phyloP scores from a whole-genome alignment of 2,329 filamentous ascomycete species.

The Talaromyces pinophilus region DNA sequence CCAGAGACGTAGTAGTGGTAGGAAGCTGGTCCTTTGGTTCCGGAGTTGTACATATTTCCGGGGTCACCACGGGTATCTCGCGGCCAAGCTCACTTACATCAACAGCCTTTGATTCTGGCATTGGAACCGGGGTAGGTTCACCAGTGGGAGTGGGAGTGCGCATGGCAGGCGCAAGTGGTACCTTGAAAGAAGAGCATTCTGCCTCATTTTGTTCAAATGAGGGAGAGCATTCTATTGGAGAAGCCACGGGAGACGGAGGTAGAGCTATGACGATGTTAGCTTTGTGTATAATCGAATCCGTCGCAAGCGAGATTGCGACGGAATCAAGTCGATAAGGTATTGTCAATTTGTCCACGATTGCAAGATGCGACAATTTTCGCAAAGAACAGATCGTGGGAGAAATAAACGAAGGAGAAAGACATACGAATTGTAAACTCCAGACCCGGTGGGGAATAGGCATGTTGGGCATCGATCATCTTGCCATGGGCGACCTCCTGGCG shows the following conservation, averaged over 20 bases:
- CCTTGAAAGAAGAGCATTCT: slow-evolving; percentile 30
- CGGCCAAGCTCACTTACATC: slow-evolving; percentile 39
- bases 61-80: slow-evolving; percentile 15
- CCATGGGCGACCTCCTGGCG: slow-evolving; percentile 37
- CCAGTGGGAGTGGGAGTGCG: slow-evolving; percentile 19
- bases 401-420: slow-evolving; percentile 25
- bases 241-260: slow-evolving; percentile 35
- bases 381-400: slow-evolving; percentile 23
- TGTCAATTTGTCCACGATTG: background rate
- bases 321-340: background rate
- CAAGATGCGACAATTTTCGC: slow-evolving; percentile 13
- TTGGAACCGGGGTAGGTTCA: slow-evolving; percentile 18
- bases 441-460: slow-evolving; percentile 37
- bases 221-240: slow-evolving; percentile 38
- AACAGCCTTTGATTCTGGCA: slow-evolving; percentile 27
- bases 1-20: slow-evolving; percentile 13
- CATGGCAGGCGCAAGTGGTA: slow-evolving; percentile 29
- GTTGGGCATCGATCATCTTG: slow-evolving; percentile 46
- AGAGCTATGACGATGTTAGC: slow-evolving; percentile 30
- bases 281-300: slow-evolving; percentile 15
- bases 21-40: background rate
- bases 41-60: slow-evolving; percentile 3
- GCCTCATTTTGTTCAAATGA: slow-evolving; percentile 33
- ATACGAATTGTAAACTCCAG: slow-evolving; percentile 41
- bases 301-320: slow-evolving; percentile 12